Base-by-base conservation (phyloP, 108 stramenopile genomes). In the Skeletonema potamos region DNA sequence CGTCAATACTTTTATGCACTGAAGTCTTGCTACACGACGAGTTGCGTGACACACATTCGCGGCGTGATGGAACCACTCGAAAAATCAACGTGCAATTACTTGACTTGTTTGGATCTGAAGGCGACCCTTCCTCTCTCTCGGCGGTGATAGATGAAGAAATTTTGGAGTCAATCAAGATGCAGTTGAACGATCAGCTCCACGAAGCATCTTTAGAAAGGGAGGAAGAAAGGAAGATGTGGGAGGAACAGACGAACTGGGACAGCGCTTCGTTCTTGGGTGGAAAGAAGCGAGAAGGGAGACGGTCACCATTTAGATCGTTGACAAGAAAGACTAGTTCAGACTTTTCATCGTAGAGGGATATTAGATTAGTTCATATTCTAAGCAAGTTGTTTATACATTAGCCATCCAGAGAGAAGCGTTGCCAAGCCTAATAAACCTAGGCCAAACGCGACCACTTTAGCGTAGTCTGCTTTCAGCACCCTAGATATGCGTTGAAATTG, bases 71-170 rank as follows among this genome's bases (percentile, higher is more conserved):
- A 20, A 59, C 63, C 44, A 6, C 27, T 27, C 44, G 51, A 36
- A 66, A 68, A 30, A 18, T 90, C 6, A 85, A 90, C 58, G 56
- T 62, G 33, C 89, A 90, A 66, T 60, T 90, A 10, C 86, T 87
- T 9, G 87, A 86, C 46, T 76, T 90, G 17, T 90, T 88, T 76
- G 82, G 79, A 56, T 37, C 13, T 27, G 27, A 41, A 22, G 28
- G 62, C 22, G 15, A 27, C n/a, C n/a, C 11, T 26, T 46, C 29
- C 17, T 20, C 56, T 68, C 46, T 57, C 9, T 30, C 37, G 17
- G 22, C 33, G 4, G 34, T 72, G n/a, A 24, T 79, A 15, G 41
- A 66, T 46, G 62, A 72, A 27, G 39, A 54, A 26, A 24, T 62
- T 33, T 36, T 72, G 18, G 58, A 55, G 8, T 56, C 64, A 28